Conservation (phyloP, 2,329 filamentous ascomycete genomes). For the Pseudogymnoascus sp. region DNA sequence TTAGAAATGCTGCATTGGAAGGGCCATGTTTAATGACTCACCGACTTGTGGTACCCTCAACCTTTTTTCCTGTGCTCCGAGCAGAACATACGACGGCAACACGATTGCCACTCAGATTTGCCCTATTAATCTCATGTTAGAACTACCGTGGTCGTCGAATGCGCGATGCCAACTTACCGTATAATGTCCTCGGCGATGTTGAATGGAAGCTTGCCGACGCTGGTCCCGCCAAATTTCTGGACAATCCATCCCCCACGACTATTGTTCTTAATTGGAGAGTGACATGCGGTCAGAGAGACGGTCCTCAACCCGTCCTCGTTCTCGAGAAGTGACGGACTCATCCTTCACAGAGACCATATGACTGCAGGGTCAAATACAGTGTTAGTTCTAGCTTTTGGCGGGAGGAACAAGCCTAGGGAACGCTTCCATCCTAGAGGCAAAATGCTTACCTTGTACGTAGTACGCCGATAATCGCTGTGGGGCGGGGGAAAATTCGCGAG, state of each 20-base stretch:
- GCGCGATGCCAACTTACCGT: conserved; percentile 35
- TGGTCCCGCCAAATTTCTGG: conserved; percentile 93
- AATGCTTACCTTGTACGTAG: conserved; percentile 8
- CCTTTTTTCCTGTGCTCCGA: conserved; percentile 87
- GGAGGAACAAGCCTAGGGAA: background rate
- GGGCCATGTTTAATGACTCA: conserved; percentile 41
- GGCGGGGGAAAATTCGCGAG: conserved; percentile 3
- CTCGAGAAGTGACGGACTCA: conserved; percentile 10
- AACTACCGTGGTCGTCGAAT: background rate
- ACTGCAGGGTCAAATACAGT: background rate
- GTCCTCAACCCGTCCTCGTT: conserved; percentile 6
- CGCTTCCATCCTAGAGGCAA: background rate
- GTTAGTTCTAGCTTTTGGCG: background rate
- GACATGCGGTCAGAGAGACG: conserved; percentile 4
- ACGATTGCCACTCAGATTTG: conserved; percentile 58
- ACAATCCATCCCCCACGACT: conserved; percentile 60
- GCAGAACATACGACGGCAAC: conserved; percentile 94
- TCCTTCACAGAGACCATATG: conserved; percentile 6
- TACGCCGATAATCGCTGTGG: conserved; percentile 7
- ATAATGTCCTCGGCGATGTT: conserved; percentile 69
- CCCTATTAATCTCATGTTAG: conserved; percentile 33
- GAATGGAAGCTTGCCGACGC: conserved; percentile 84
- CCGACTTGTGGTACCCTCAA: conserved; percentile 91
- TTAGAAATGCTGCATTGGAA: background rate
- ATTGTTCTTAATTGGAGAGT: conserved; percentile 25